Evolutionary conservation across 352 stramenopile species (phyloP).

Genomic region (Pythium sukuiense): DNA sequence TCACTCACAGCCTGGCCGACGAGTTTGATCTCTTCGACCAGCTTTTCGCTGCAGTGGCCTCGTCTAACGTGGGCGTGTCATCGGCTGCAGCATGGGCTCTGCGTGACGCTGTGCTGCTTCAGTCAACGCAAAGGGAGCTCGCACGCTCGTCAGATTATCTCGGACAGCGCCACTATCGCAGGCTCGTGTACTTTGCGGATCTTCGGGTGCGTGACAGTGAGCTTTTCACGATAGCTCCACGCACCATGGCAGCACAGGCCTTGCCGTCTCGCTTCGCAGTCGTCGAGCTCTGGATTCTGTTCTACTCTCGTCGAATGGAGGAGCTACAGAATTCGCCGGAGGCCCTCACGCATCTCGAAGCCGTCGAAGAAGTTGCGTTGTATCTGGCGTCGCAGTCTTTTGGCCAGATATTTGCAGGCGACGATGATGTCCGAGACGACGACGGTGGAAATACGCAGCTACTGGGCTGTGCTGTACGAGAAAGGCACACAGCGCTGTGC

Average conservation of each 20-base stretch:
- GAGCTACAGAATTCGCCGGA: not conserved
- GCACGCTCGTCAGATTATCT: not conserved
- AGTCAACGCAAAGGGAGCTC: slow-evolving; percentile 5
- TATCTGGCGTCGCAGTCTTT: slow-evolving; percentile 13
- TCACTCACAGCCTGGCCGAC: not conserved
- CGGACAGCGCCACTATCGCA: slow-evolving; percentile 6
- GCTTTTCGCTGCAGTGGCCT: slow-evolving; percentile 16
- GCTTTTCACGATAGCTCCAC: slow-evolving; percentile 1
- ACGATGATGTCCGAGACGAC: not conserved
- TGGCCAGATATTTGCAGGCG: slow-evolving; percentile 12
- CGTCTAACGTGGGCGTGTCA: slow-evolving; percentile 13
- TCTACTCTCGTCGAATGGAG: slow-evolving; percentile 1
- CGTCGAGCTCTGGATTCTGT: slow-evolving; percentile 19
- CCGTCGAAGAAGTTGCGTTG: slow-evolving; percentile 14
- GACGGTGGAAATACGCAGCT: not conserved
- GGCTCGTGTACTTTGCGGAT: slow-evolving; percentile 11
- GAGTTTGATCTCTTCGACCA: slow-evolving; percentile 24
- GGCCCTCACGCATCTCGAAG: slow-evolving; percentile 7
- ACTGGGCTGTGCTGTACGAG: not conserved
- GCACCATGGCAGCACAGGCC: not conserved
- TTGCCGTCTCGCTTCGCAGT: slow-evolving; percentile 16
- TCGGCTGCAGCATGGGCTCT: slow-evolving; percentile 8
- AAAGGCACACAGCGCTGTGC: slow-evolving; percentile 6
- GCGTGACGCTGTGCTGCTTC: slow-evolving; percentile 7
- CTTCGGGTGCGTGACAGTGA: slow-evolving; percentile 7